Conservation (phyloP, 495 filamentous ascomycete genomes). For the Lasiosphaeria hispida region DNA sequence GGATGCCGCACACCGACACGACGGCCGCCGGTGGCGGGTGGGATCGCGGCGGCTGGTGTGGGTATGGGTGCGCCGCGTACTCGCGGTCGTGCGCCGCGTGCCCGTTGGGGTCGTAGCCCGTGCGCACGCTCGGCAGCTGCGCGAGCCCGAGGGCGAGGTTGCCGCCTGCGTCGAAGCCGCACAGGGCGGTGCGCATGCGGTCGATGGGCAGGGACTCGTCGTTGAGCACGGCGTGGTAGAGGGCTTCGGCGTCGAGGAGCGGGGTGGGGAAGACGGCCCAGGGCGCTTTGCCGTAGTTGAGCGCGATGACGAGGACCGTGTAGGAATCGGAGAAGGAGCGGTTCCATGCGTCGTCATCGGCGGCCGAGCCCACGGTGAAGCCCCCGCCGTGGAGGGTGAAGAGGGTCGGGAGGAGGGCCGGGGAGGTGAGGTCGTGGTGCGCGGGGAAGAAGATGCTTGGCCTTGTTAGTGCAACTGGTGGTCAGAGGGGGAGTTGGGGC, state of each 20-base stretch:
- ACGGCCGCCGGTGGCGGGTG: conserved; percentile 28
- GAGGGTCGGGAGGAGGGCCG: conserved; percentile 31
- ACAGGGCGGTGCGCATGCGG: conserved; percentile 30
- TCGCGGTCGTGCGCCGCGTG: background rate
- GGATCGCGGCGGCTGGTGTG: conserved; percentile 14
- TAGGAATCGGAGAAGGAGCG: conserved; percentile 31
- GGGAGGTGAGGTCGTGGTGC: conserved; percentile 30
- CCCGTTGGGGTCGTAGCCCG: conserved; percentile 21
- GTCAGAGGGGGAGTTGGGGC: background rate
- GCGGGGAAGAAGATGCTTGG: conserved; percentile 40
- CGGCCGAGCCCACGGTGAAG: conserved; percentile 30
- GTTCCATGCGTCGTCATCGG: conserved; percentile 42
- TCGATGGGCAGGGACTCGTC: conserved; percentile 41
- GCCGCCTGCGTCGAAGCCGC: conserved; percentile 37
- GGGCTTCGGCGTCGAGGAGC: conserved; percentile 34
- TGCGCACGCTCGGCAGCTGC: conserved; percentile 33
- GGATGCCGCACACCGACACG: conserved; percentile 29
- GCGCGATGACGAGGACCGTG: conserved; percentile 32
- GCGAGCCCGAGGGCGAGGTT: conserved; percentile 32
- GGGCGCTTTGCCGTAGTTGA: conserved; percentile 41
- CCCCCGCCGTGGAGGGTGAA: conserved; percentile 42
- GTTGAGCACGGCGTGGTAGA: conserved; percentile 31
- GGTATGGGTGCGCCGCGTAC: conserved; percentile 10
- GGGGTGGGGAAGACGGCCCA: conserved; percentile 33
- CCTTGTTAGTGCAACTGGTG: no score